Conservation (phyloP, 2,329 filamentous ascomycete genomes). For the Nothomitra cinnamomea region DNA sequence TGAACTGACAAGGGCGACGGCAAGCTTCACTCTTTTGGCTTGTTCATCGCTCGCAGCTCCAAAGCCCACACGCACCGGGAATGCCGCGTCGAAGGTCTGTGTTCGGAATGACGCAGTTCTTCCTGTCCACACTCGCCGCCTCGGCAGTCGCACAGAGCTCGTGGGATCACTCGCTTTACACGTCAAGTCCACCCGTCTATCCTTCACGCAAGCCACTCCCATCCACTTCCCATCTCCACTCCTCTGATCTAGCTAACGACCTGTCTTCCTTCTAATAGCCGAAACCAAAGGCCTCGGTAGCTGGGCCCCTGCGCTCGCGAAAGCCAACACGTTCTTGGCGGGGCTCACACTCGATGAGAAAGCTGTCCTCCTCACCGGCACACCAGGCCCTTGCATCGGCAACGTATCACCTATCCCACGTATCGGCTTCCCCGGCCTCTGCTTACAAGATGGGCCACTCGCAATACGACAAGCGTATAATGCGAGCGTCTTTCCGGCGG, state of each 20-base stretch:
- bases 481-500: conserved; percentile 14
- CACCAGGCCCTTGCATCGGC: conserved; percentile 19
- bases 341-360: conserved; percentile 10
- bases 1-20: no score
- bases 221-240: background rate
- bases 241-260: background rate
- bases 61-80: no score
- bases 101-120: no score
- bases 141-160: background rate
- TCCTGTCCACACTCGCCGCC: background rate
- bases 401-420: conserved; percentile 18
- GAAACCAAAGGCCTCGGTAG: background rate
- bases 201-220: background rate
- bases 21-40: no score
- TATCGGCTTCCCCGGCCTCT: conserved; percentile 17
- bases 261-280: background rate
- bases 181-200: background rate
- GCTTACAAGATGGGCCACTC: conserved; percentile 15
- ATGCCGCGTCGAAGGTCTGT: no score
- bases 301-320: conserved; percentile 8
- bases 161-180: background rate
- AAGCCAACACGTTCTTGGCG: conserved; percentile 9
- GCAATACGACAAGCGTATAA: conserved; percentile 9
- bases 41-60: no score
- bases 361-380: conserved; percentile 11